Conservation (phyloP, 2,329 filamentous ascomycete species). For the Fonsecaea erecta region DNA sequence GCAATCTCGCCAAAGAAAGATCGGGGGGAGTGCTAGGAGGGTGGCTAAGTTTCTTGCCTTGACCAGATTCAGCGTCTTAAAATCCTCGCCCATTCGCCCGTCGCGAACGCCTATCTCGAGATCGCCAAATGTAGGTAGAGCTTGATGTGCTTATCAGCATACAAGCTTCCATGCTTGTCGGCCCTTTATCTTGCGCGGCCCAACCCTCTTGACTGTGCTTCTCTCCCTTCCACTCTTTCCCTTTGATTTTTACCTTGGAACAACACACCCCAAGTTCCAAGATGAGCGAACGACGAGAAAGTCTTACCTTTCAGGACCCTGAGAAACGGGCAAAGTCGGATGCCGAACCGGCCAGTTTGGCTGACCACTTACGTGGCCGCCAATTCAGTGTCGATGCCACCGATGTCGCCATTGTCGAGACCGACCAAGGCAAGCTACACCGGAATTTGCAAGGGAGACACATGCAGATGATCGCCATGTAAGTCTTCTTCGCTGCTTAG, state of each 20-base stretch:
- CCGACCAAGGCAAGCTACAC: slow-evolving; percentile 24
- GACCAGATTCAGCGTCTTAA: not conserved
- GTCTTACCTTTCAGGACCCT: slow-evolving; percentile 1
- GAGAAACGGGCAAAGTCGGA: slow-evolving; percentile 6
- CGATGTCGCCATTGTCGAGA: slow-evolving; percentile 6
- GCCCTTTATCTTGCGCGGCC: not conserved
- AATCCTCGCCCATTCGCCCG: not conserved
- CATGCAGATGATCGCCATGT: slow-evolving; percentile 49
- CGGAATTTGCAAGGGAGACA: slow-evolving; percentile 28
- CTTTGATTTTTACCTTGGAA: not conserved
- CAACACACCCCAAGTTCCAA: not conserved
- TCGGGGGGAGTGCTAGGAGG: not conserved
- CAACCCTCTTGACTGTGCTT: not conserved
- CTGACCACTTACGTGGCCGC: slow-evolving; percentile 20
- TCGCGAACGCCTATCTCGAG: not conserved
- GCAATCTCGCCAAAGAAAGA: not conserved
- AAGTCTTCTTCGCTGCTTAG: not conserved
- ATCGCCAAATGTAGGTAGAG: not conserved
- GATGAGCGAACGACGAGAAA: slow-evolving; percentile 12
- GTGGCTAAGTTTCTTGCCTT: not conserved
- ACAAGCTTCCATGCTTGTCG: not conserved
- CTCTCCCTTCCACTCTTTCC: not conserved
- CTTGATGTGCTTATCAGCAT: slow-evolving; percentile 1
- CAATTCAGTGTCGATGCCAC: slow-evolving; percentile 22
- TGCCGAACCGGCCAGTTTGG: slow-evolving; percentile 11